phyloP scores from a whole-genome alignment of 352 stramenopile species.

The Phytophthora kernoviae region DNA sequence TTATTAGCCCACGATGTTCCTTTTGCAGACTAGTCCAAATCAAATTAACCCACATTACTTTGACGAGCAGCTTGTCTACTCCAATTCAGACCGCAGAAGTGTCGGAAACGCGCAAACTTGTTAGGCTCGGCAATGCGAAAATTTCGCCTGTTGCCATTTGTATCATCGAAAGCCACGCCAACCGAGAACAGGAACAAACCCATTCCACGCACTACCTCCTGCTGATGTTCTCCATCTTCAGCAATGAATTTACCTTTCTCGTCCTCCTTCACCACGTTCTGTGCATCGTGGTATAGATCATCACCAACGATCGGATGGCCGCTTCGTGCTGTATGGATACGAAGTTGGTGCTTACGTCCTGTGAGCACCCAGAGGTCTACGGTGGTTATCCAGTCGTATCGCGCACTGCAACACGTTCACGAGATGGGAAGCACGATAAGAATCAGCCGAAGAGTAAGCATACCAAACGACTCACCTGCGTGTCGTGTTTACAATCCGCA shows the following conservation, averaged over 20 bases:
- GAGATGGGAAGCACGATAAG: constrained; percentile 3
- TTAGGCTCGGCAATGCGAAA: constrained; percentile 57
- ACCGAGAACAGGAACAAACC: constrained; percentile 61
- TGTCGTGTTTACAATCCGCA: constrained; percentile 39
- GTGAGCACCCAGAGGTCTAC: constrained; percentile 74
- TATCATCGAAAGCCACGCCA: constrained; percentile 49
- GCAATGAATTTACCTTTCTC: not conserved
- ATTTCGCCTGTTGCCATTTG: constrained; percentile 34
- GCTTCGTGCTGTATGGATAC: constrained; percentile 58
- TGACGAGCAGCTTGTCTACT: constrained; percentile 12
- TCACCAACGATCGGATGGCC: constrained; percentile 73
- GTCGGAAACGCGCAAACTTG: constrained; percentile 64
- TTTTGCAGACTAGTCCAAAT: constrained; percentile 18
- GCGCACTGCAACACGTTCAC: constrained; percentile 27
- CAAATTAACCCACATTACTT: constrained; percentile 3
- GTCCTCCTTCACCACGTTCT: not conserved
- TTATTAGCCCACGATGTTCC: constrained; percentile 24
- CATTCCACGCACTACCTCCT: constrained; percentile 47
- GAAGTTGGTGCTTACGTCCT: constrained; percentile 72
- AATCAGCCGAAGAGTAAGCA: not conserved
- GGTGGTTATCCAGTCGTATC: constrained; percentile 66
- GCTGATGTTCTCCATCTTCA: not conserved
- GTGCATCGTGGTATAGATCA: constrained; percentile 57
- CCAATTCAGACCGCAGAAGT: constrained; percentile 69
- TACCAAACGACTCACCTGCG: constrained; percentile 28